These are phyloP conservation scores for Penicillium sp. DNA, from an alignment of 2,329 filamentous ascomycete genomes.

Conservation along the genomic window DNA sequence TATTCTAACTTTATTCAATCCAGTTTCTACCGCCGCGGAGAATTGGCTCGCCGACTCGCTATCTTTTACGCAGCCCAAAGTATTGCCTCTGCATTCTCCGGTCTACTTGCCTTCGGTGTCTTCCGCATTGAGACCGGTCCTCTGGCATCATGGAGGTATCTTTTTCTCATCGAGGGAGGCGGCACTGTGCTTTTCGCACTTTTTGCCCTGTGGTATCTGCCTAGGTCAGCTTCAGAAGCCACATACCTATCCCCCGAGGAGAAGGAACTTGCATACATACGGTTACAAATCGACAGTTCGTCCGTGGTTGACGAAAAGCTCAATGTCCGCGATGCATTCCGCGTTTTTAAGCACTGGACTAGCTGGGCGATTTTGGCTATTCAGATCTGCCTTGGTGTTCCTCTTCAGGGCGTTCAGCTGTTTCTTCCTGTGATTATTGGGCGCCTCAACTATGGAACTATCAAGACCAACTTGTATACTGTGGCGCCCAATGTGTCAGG, in stretches of 20 bases:
- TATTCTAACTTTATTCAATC: neutral
- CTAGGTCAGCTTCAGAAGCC: slow-evolving; percentile 41
- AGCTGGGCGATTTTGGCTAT: slow-evolving; percentile 34
- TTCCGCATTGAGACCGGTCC: slow-evolving; percentile 43
- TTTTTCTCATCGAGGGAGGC: slow-evolving; percentile 52
- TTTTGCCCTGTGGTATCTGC: slow-evolving; percentile 45
- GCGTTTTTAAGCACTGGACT: slow-evolving; percentile 33
- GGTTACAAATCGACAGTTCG: slow-evolving; percentile 41
- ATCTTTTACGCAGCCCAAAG: slow-evolving; percentile 37
- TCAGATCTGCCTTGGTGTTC: slow-evolving; percentile 34
- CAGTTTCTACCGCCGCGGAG: slow-evolving; percentile 34
- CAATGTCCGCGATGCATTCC: slow-evolving; percentile 32
- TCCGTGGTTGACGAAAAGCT: slow-evolving; percentile 38
- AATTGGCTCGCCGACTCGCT: slow-evolving; percentile 32
- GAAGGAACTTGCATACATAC: slow-evolving; percentile 40
- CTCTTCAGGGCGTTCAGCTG: slow-evolving; percentile 32
- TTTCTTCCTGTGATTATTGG: slow-evolving; percentile 37
- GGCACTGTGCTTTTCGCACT: slow-evolving; percentile 46
- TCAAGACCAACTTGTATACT: slow-evolving; percentile 67
- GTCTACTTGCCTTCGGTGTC: slow-evolving; percentile 44
- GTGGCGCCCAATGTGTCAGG: slow-evolving; percentile 76
- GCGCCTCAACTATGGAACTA: slow-evolving; percentile 50
- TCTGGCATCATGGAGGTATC: slow-evolving; percentile 48
- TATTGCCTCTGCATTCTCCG: slow-evolving; percentile 36
- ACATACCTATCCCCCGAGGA: slow-evolving; percentile 46